phyloP scores from a whole-genome alignment of 2,329 filamentous ascomycete species.

The Penicillium sp. region DNA sequence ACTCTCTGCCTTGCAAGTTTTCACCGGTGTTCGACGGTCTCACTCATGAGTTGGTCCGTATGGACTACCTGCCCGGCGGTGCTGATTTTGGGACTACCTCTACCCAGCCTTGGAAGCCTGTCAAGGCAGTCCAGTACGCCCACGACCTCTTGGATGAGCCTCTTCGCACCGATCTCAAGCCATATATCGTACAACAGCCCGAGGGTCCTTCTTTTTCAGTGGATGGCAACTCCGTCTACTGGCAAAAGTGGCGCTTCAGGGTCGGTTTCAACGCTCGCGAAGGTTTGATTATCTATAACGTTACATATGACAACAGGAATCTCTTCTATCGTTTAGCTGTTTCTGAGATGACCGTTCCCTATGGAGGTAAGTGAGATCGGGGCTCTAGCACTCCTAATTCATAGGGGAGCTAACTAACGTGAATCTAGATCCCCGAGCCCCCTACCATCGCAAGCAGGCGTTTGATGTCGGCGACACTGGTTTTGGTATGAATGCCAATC shows the following conservation, averaged over 20 bases:
- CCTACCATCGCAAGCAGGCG: constrained; percentile 67
- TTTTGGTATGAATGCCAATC: constrained; percentile 66
- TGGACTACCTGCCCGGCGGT: constrained; percentile 68
- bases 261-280: constrained; percentile 62
- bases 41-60: constrained; percentile 63
- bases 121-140: constrained; percentile 50
- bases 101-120: constrained; percentile 56
- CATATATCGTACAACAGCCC: constrained; percentile 62
- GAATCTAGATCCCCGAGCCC: constrained; percentile 62
- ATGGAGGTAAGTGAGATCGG: constrained; percentile 30
- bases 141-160: constrained; percentile 64
- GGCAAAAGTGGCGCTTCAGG: constrained; percentile 66
- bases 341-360: constrained; percentile 62
- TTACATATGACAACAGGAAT: constrained; percentile 60
- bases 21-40: constrained; percentile 53
- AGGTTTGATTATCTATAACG: constrained; percentile 66
- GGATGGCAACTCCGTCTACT: constrained; percentile 55
- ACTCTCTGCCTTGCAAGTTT: constrained; percentile 36
- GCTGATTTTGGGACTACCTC: constrained; percentile 57
- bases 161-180: constrained; percentile 61
- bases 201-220: constrained; percentile 62
- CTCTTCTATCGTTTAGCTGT: constrained; percentile 66
- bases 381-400: background rate
- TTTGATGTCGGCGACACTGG: constrained; percentile 68
- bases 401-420: constrained; percentile 27